Evolutionary conservation across 1,284 basidiomycete species (phyloP).

Genomic region (Ustilago esculenta): DNA sequence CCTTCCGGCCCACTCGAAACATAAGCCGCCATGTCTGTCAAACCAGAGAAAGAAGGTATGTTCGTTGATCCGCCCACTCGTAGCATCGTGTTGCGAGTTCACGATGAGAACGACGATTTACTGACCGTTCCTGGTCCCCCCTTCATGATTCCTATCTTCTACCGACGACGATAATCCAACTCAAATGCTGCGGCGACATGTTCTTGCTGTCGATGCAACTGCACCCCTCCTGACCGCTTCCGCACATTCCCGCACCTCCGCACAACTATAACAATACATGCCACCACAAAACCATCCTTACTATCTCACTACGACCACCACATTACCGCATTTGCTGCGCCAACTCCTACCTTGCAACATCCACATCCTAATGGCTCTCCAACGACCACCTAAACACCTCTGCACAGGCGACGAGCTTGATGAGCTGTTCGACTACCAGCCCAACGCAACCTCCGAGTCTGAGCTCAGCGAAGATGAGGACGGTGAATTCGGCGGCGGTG

Average conservation of each 20-base stretch:
- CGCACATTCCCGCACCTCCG: not conserved
- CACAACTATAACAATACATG: not conserved
- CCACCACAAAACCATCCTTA: no score
- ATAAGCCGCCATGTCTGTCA: constrained; percentile 13
- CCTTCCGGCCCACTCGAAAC: no score
- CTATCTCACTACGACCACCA: no score
- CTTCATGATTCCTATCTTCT: no score
- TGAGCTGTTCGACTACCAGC: constrained; percentile 37
- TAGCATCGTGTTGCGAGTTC: no score
- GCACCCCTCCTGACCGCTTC: not conserved
- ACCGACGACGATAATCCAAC: no score
- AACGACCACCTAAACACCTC: not conserved
- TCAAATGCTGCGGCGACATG: no score
- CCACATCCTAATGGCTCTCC: not conserved
- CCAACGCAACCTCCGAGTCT: constrained; percentile 8
- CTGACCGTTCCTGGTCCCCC: no score
- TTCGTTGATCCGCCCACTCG: no score
- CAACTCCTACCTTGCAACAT: not conserved
- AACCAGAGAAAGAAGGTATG: constrained; percentile 25
- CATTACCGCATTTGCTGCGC: not conserved
- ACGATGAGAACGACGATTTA: no score
- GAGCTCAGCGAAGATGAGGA: constrained; percentile 17
- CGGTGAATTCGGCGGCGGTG: constrained; percentile 9
- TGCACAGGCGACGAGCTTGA: constrained; percentile 34
- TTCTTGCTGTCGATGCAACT: no score